Percentiles rank a stretch among this genome's conserved stretches.
Conservation (phyloP, 2,329 filamentous ascomycete species). For the Ophiostoma tasmaniense region DNA sequence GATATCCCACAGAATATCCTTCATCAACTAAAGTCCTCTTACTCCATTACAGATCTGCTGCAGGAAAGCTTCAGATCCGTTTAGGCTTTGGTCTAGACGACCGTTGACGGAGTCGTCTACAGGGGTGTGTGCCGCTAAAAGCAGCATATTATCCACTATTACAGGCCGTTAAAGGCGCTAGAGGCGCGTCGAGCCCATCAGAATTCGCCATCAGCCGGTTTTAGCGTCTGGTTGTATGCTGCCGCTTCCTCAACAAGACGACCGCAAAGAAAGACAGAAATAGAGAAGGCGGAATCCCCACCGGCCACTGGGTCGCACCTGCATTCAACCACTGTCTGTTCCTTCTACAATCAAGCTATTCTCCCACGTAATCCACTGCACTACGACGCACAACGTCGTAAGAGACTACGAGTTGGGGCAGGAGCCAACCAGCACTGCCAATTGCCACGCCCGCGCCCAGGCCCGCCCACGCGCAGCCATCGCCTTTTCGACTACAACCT, state of each 20-base stretch:
- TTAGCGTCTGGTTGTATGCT: slow-evolving; percentile 9
- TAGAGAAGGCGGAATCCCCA: not conserved
- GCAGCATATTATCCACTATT: not conserved
- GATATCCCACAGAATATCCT: not conserved
- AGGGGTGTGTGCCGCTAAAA: not conserved
- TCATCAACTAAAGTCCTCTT: not conserved
- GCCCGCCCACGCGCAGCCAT: slow-evolving; percentile 10
- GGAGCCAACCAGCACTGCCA: slow-evolving; percentile 13
- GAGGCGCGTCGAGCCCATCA: not conserved
- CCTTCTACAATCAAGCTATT: too few relatives aligned
- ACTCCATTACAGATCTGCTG: not conserved
- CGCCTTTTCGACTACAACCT: slow-evolving; percentile 15
- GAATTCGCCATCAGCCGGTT: slow-evolving; percentile 7
- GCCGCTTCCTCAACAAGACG: not conserved
- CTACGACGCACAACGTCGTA: slow-evolving; percentile 8
- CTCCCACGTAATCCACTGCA: not conserved
- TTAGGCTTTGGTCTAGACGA: slow-evolving; percentile 14
- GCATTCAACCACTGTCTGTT: not conserved
- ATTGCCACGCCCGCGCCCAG: slow-evolving; percentile 8
- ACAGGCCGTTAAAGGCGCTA: too few relatives aligned
- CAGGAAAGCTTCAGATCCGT: slow-evolving; percentile 8
- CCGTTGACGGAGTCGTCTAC: slow-evolving; percentile 10
- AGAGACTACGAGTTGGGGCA: slow-evolving; percentile 8
- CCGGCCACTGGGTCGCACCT: not conserved
- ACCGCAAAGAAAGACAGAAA: not conserved